A percentile compares a stretch with the other conserved stretches of the same genome.
These are phyloP conservation scores for Lecanicillium sp. DNA, from an alignment of 2,329 filamentous ascomycete species.

Conservation along the genomic window DNA sequence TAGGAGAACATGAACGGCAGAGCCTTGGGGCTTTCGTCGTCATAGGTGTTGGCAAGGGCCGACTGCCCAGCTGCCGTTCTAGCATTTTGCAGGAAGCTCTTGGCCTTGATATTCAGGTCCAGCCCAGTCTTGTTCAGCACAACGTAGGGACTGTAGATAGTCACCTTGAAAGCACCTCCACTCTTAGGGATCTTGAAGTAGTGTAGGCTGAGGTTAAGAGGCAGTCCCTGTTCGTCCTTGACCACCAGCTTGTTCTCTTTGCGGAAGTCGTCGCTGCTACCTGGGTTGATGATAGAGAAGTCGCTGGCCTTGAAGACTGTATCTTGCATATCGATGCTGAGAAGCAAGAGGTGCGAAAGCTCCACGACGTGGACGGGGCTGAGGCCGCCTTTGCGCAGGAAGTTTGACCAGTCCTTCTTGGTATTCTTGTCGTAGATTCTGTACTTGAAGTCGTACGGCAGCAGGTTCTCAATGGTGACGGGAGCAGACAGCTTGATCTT, in stretches of 20 bases:
- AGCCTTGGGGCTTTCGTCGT: slow-evolving; percentile 60
- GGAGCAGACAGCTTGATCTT: slow-evolving; percentile 85
- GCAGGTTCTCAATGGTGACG: slow-evolving; percentile 85
- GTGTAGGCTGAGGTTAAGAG: slow-evolving; percentile 77
- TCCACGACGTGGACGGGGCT: slow-evolving; percentile 97
- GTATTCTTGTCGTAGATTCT: slow-evolving; percentile 98
- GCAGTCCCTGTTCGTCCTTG: slow-evolving; percentile 76
- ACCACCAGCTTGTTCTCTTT: slow-evolving; percentile 73
- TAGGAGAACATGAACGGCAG: slow-evolving; percentile 96
- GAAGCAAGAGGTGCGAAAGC: slow-evolving; percentile 81
- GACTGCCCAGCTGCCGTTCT: slow-evolving; percentile 79
- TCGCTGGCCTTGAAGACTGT: slow-evolving; percentile 92
- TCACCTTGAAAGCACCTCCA: slow-evolving; percentile 92
- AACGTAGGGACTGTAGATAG: slow-evolving; percentile 90
- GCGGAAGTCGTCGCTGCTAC: slow-evolving; percentile 78
- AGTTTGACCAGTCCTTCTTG: slow-evolving; percentile 98
- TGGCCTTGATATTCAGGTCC: slow-evolving; percentile 79
- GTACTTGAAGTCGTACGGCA: slow-evolving; percentile 99
- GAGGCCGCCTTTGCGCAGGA: slow-evolving; percentile 89
- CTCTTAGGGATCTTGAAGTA: slow-evolving; percentile 88
- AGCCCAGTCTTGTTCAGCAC: slow-evolving; percentile 93
- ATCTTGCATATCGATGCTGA: slow-evolving; percentile 96
- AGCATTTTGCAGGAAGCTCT: slow-evolving; percentile 78
- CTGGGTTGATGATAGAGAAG: slow-evolving; percentile 94
- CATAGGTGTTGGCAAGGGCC: slow-evolving; percentile 43